Evolutionary conservation across 2,329 filamentous ascomycete genomes (phyloP).

Genomic region (Colletotrichum neosansevieriae): DNA sequence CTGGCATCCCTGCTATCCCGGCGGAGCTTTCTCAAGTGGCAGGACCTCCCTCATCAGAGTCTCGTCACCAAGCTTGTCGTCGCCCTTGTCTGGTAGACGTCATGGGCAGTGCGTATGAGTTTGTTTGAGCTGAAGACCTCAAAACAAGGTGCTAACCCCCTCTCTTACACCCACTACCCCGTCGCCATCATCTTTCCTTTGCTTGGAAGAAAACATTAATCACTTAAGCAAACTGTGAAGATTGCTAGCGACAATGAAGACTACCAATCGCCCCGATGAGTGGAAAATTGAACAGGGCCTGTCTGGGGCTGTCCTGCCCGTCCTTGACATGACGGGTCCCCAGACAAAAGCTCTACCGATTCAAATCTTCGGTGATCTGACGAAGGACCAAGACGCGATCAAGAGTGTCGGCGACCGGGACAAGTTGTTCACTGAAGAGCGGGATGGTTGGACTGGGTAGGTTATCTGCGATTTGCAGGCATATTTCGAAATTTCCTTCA

Average conservation of each 20-base stretch:
- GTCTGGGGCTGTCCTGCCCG: conserved; percentile 57
- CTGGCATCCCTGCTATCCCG: background rate
- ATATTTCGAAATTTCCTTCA: no score
- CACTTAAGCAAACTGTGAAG: background rate
- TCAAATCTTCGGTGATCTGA: conserved; percentile 47
- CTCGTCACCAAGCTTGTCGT: no score
- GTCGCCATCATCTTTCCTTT: background rate
- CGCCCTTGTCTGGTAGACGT: background rate
- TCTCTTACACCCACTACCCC: background rate
- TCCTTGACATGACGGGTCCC: conserved; percentile 59
- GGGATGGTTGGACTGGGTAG: conserved; percentile 51
- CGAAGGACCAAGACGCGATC: conserved; percentile 56
- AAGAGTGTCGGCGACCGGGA: conserved; percentile 52
- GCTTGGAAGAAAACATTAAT: no score
- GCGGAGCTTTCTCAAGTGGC: background rate
- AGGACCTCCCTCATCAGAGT: no score
- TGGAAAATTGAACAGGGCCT: conserved; percentile 67
- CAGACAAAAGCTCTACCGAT: conserved; percentile 48
- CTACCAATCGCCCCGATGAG: conserved; percentile 50
- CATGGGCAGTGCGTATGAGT: background rate
- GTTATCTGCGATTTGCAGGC: conserved; percentile 3
- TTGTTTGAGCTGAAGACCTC: background rate
- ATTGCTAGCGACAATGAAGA: conserved; percentile 4
- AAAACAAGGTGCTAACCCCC: background rate
- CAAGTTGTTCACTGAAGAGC: conserved; percentile 45